Percentiles rank a stretch among this genome's conserved stretches.
Conservation (phyloP, 2,329 filamentous ascomycete genomes). For the Calonectria pauciramosa region DNA sequence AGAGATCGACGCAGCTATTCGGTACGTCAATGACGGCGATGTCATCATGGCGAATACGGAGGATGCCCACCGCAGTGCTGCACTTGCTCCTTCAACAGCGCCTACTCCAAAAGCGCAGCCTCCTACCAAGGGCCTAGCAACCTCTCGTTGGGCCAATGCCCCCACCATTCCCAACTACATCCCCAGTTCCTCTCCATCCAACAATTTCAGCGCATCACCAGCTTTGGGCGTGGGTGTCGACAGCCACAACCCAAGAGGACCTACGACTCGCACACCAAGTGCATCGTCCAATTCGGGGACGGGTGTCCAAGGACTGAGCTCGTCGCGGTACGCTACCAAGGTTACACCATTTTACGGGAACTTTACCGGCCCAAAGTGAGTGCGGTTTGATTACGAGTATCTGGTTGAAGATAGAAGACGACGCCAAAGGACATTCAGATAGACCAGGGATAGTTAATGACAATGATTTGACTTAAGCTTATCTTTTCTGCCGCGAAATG, state of each 20-base stretch:
- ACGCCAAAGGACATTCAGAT: not conserved
- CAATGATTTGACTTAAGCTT: slow-evolving; percentile 8
- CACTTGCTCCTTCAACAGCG: not conserved
- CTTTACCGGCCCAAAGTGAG: slow-evolving; percentile 6
- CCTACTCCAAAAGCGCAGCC: not conserved
- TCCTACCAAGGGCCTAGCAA: slow-evolving; percentile 29
- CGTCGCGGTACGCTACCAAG: slow-evolving; percentile 19
- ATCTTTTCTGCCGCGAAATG: slow-evolving; percentile 42
- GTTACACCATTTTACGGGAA: slow-evolving; percentile 7
- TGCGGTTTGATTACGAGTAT: not conserved
- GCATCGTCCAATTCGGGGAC: not conserved
- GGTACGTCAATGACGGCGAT: not conserved
- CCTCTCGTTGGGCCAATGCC: slow-evolving; percentile 32
- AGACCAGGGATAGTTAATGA: not conserved
- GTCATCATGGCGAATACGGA: slow-evolving; percentile 16
- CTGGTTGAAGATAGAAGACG: not conserved
- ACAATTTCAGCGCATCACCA: not conserved
- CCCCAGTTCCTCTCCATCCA: not conserved
- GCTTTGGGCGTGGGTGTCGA: not conserved
- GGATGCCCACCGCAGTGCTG: not conserved
- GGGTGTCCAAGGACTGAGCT: slow-evolving; percentile 5
- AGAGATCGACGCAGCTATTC: not conserved
- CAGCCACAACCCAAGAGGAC: not conserved
- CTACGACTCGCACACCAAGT: not conserved
- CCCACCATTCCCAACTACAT: not conserved